Base-by-base conservation (phyloP, 2,329 filamentous ascomycete genomes). In the Lecanosticta acicola region DNA sequence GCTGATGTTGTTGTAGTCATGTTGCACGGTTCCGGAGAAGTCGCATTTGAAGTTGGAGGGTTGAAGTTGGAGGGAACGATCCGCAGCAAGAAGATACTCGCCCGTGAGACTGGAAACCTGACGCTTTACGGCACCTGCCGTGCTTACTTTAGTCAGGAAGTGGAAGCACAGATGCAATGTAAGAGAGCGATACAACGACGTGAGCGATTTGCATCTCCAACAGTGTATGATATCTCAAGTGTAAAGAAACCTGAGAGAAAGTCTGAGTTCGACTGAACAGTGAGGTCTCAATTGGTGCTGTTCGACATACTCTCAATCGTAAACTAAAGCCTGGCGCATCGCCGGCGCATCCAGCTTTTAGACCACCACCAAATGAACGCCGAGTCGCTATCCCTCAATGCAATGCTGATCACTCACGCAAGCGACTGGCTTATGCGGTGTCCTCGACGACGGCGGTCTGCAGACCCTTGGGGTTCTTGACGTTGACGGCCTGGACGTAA, bases 401-500 rank as follows among this genome's bases (percentile, higher is more conserved):
- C n/a, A 18, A 32, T 41, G 18, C 17, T 32, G 29, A 16, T 34
- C 39, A 13, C 3, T 14, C 16, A 7, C 36, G 20, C 10, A 21
- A 33, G 26, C 39, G 24, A 32, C 13, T 41, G 26, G 18, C 29
- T 21, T 41, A 41, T 41, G 39, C 39, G 3, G 39, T 71, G 62
- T 82, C 79, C 68, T 84, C 80, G 54, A 98, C 91, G 66, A 94
- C 80, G 65, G 85, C 82, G 63, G 93, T 98, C 70, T 86, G 82
- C 65, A 98, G 85, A 74, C 93, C 91, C 87, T 96, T 97, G 75
- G 89, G 83, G 77, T 94, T 86, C 87, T 97, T 95, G 71, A 97
- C 90, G 76, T 96, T 96, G 72, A 98, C 93, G 66, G 93, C 93
- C 84, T 98, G 91, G 65, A 98, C 93, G 78, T 95, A 96, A 75